Base-by-base conservation (phyloP, 1,284 basidiomycete genomes). In the Apiotrichum gracile region DNA sequence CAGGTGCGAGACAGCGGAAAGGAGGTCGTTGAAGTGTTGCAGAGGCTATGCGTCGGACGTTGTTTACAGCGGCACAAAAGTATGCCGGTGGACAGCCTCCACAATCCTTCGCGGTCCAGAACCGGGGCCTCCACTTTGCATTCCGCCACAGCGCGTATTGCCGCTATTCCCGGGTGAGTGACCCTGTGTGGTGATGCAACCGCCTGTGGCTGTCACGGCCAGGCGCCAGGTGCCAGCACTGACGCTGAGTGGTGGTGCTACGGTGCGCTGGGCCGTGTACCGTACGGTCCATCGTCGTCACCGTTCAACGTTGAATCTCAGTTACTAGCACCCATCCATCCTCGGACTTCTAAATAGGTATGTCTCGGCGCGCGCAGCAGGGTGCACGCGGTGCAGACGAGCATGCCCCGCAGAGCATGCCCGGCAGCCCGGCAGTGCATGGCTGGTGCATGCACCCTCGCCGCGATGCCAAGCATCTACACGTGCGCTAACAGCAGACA, bases 81-180 rank as follows among this genome's bases (percentile, higher is more conserved):
- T 24, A 16, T 19, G 46, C 14, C 14, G 29, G 57, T 59, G 60
- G 60, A 58, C 57, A 3, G 55, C 60, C 60, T 61, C 60, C 60
- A 61, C 49, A 13, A 33, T 21, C 21, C 13, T 43, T 46, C 17
- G 34, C 34, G 16, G 37, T 17, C 33, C 33, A 14, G 13, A 7
- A 34, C 33, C 14, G n/a, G 9, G 4, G 16, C 34, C 34, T 35
- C 34, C 34, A 35, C 34, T n/a, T 13, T 5, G 19, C 6, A 9
- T 9, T n/a, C 35, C n/a, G n/a, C 37, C n/a, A 19, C n/a, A 19
- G 5, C 3, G 2, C 2, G 17, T 19, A 38, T 21, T 21, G 17
- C 37, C 17, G 19, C 19, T 21, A 37, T 14, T 34, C 9, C 16
- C 34, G 34, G 13, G 5, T 16, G 4, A 34, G 33, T 34, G 33